Evolutionary conservation across 495 filamentous ascomycete genomes (phyloP).

Genomic region (Copromyces sp.): DNA sequence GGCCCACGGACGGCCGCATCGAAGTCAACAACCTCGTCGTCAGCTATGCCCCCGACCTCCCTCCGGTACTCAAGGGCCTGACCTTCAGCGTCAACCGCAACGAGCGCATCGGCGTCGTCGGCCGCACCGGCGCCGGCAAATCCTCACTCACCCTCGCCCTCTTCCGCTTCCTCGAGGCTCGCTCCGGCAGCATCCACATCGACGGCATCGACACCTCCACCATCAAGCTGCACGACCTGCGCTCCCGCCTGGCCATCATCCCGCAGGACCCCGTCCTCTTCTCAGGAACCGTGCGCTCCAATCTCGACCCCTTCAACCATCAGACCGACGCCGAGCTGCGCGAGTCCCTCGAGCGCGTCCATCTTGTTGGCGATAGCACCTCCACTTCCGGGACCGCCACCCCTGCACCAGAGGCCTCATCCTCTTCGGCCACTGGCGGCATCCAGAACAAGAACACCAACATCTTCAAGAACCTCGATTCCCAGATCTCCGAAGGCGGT

Average conservation of each 20-base stretch:
- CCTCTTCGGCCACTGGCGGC: constrained; percentile 8
- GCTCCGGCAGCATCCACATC: constrained; percentile 58
- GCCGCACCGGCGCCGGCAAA: constrained; percentile 81
- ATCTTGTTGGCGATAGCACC: constrained; percentile 47
- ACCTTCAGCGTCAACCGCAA: constrained; percentile 60
- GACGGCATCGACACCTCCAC: constrained; percentile 70
- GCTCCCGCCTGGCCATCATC: constrained; percentile 71
- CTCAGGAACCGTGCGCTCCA: constrained; percentile 71
- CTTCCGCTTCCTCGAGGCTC: constrained; percentile 74
- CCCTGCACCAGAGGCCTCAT: constrained; percentile 7
- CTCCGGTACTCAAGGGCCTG: constrained; percentile 65
- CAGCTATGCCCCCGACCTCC: constrained; percentile 65
- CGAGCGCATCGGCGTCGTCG: constrained; percentile 73
- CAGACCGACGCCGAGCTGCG: constrained; percentile 61
- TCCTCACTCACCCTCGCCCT: constrained; percentile 73
- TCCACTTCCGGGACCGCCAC: constrained; percentile 20
- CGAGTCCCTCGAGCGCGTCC: constrained; percentile 66
- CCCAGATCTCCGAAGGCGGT: constrained; percentile 64
- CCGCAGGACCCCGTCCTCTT: constrained; percentile 76
- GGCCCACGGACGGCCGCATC: constrained; percentile 68
- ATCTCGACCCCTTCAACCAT: constrained; percentile 72
- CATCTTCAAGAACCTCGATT: constrained; percentile 48
- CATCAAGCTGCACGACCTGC: constrained; percentile 61
- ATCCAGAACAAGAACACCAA: constrained; percentile 45
- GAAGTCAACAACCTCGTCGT: constrained; percentile 66